Conservation (phyloP, 2,329 filamentous ascomycete species). For the Verticillium isaacii region DNA sequence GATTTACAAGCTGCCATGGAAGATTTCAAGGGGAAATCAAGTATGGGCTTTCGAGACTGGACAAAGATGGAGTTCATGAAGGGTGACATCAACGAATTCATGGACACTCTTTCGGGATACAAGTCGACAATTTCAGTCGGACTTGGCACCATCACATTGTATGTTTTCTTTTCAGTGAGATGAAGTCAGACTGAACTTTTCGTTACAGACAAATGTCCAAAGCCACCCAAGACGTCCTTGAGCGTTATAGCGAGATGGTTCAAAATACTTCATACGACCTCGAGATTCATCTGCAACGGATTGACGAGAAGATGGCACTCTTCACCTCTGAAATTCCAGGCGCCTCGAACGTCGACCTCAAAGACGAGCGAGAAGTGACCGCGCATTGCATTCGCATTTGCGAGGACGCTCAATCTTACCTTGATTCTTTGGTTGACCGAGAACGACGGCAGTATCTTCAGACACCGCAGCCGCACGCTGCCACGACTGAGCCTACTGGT, state of each 20-base stretch:
- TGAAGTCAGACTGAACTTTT: conserved; percentile 3
- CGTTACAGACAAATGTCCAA: conserved; percentile 23
- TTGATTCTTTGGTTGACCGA: conserved; percentile 24
- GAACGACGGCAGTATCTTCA: conserved; percentile 11
- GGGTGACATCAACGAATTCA: conserved; percentile 33
- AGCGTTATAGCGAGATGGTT: conserved; percentile 33
- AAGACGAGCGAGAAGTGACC: conserved; percentile 30
- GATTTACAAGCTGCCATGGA: conserved; percentile 31
- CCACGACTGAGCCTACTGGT: neutral
- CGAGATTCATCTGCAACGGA: conserved; percentile 25
- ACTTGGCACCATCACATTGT: conserved; percentile 25
- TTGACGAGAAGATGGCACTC: conserved; percentile 27
- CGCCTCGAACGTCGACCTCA: conserved; percentile 21
- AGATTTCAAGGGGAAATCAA: conserved; percentile 26
- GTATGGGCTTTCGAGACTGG: conserved; percentile 30
- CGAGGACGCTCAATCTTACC: conserved; percentile 27
- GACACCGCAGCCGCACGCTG: neutral
- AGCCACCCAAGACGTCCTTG: conserved; percentile 23
- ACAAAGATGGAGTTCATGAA: conserved; percentile 32
- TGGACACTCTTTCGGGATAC: conserved; percentile 29
- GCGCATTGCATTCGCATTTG: conserved; percentile 32
- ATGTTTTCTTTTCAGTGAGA: conserved; percentile 21
- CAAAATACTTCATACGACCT: conserved; percentile 28
- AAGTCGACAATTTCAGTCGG: conserved; percentile 32
- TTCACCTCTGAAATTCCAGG: conserved; percentile 12